Evolutionary conservation across 257 asterid species (phyloP), one percentile per base, ranked within the genome.

Genomic region (Gardenia jasminoides): DNA sequence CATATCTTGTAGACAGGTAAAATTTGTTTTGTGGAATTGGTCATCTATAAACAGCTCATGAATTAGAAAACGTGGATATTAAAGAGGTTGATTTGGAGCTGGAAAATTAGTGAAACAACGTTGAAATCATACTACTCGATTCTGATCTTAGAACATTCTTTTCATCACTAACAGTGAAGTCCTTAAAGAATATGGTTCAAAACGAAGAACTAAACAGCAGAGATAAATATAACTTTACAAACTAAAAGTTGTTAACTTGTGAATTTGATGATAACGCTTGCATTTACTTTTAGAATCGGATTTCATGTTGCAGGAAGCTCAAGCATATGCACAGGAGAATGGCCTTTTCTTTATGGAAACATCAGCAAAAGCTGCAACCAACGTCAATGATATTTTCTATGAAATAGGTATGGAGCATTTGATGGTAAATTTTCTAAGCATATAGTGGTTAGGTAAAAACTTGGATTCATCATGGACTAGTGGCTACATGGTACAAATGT

Each of bases 301-400:
- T 56, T 33, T 26, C 26, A 13, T 75, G 78, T 78, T 71, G 79
- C 85, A 80, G 89, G 89, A 83, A 47, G 83, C 86, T 58, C 83
- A 72, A 33, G 61, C 79, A 3, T 85, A 85, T 82, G 84, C 88
- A 2, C 84, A 85, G 54, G 88, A 85, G 59, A 79, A 85, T 68
- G 84, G 82, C 70, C 79, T 85, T 26, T 82, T 85, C 65, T 85
- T 85, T 68, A 74, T 82, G 84, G 88, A 85, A 76, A 85, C 88
- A 15, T 85, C 88, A 61, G 88, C 88, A 54, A 85, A 85, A 82
- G 75, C 84, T 76, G 88, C 88, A 22, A 79, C 80, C 17, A 85
- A 85, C 64, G 88, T 82, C 36, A 85, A 85, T 31, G 88, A 82
- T 61, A 70, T 85, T 9, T 85, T 85, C 77, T 85, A 82, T 64